Conservation (phyloP, 2,329 filamentous ascomycete species). For the Monilinia fructicola region DNA sequence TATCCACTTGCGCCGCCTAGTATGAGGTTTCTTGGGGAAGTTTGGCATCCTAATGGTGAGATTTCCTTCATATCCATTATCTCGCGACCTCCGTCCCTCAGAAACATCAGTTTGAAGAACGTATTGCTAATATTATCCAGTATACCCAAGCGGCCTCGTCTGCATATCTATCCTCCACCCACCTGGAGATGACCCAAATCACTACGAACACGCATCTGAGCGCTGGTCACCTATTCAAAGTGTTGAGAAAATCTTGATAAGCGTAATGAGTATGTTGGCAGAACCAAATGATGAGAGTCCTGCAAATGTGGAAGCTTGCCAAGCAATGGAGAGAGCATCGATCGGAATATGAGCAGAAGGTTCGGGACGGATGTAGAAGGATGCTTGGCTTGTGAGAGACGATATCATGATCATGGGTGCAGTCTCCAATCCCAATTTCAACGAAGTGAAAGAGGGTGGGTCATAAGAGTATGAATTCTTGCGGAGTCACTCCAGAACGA, state of each 20-base stretch:
- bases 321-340: slow-evolving; percentile 92
- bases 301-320: slow-evolving; percentile 88
- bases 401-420: not conserved
- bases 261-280: slow-evolving; percentile 96
- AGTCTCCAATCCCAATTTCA: not conserved
- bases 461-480: not conserved
- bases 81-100: not conserved
- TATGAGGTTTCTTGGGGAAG: slow-evolving; percentile 91
- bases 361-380: slow-evolving; percentile 76
- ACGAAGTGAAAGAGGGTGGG: not conserved
- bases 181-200: slow-evolving; percentile 94
- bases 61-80: slow-evolving; percentile 22
- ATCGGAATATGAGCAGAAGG: slow-evolving; percentile 79
- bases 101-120: not conserved
- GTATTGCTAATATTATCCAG: slow-evolving; percentile 47
- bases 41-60: slow-evolving; percentile 95
- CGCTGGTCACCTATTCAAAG: slow-evolving; percentile 96
- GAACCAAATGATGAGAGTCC: slow-evolving; percentile 97
- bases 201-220: slow-evolving; percentile 95
- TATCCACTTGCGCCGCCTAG: slow-evolving; percentile 95
- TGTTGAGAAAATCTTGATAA: slow-evolving; percentile 95
- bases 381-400: slow-evolving; percentile 66
- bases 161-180: slow-evolving; percentile 98
- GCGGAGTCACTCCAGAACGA: not conserved
- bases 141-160: slow-evolving; percentile 87